A percentile compares a stretch with the other conserved stretches of the same genome.
These are phyloP conservation scores for Boeremia lycopersici DNA, from an alignment of 2,329 filamentous ascomycete genomes.

Conservation along the genomic window DNA sequence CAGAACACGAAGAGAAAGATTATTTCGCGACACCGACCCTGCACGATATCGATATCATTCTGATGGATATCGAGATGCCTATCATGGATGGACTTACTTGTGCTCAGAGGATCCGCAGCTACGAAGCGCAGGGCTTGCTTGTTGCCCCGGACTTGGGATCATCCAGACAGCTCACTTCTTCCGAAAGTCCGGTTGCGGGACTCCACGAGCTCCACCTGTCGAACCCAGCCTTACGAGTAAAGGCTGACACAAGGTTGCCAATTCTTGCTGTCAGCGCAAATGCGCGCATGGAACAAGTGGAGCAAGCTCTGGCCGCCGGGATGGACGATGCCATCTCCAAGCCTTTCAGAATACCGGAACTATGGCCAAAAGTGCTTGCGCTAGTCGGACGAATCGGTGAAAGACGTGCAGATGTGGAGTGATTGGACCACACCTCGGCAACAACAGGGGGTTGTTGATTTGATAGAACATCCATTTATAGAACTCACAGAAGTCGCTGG, in stretches of 20 bases:
- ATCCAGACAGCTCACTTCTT: background rate
- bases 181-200: conserved; percentile 1
- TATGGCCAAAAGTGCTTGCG: conserved; percentile 26
- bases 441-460: no score
- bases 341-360: conserved; percentile 32
- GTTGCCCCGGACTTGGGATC: background rate
- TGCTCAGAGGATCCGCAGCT: conserved; percentile 35
- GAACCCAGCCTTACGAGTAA: background rate
- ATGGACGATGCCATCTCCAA: conserved; percentile 42
- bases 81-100: conserved; percentile 44
- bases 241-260: conserved; percentile 23
- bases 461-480: no score
- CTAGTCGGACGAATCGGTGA: conserved; percentile 15
- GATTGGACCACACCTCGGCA: background rate
- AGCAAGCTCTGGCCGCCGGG: conserved; percentile 35
- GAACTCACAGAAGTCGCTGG: no score
- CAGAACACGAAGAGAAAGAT: background rate
- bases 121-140: conserved; percentile 31
- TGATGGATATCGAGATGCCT: conserved; percentile 46
- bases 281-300: conserved; percentile 42
- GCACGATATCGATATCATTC: conserved; percentile 30
- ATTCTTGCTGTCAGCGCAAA: conserved; percentile 46
- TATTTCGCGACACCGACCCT: background rate
- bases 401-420: background rate
- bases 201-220: background rate